These are phyloP conservation scores for Symmetrospora coprosmae DNA, from an alignment of 768 basidiomycete genomes.

Conservation along the genomic window DNA sequence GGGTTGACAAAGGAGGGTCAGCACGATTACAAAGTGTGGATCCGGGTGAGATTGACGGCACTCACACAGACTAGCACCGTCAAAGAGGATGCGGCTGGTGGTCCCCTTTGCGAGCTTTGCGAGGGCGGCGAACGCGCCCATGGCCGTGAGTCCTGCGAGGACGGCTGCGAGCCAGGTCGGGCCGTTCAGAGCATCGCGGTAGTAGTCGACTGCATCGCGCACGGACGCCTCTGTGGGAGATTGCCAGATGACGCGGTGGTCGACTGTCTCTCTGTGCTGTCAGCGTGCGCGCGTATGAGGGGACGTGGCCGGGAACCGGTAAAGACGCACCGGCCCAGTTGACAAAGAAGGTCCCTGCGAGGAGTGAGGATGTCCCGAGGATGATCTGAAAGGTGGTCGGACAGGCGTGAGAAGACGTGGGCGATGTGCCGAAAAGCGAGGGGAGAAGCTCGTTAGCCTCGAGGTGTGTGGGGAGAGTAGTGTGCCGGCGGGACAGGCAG, in stretches of 20 bases:
- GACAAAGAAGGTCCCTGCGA: constrained; percentile 13
- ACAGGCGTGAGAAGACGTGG: too few species aligned
- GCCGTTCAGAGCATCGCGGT: background rate
- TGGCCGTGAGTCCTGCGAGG: background rate
- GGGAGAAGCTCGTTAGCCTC: too few species aligned
- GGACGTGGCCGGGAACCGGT: too few species aligned
- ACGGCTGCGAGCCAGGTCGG: constrained; percentile 5
- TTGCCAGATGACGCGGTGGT: constrained; percentile 19
- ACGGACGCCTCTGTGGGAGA: constrained; percentile 1
- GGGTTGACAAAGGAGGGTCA: too few species aligned
- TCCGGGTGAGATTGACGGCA: background rate
- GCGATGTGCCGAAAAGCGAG: too few species aligned
- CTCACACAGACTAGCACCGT: constrained; percentile 11
- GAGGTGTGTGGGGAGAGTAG: too few species aligned
- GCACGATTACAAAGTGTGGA: background rate
- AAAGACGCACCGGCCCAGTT: constrained; percentile 18
- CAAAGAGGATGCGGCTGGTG: constrained; percentile 2
- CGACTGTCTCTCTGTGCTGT: too few species aligned
- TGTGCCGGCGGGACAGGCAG: too few species aligned
- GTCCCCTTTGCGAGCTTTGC: constrained; percentile 9
- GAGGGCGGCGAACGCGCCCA: background rate
- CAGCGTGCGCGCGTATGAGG: too few species aligned
- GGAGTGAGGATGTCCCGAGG: background rate
- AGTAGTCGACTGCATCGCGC: background rate
- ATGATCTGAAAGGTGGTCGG: constrained; percentile 12